These are phyloP conservation scores for Taxillus chinensis DNA, from an alignment of 164 flowering plant species.

Conservation along the genomic window DNA sequence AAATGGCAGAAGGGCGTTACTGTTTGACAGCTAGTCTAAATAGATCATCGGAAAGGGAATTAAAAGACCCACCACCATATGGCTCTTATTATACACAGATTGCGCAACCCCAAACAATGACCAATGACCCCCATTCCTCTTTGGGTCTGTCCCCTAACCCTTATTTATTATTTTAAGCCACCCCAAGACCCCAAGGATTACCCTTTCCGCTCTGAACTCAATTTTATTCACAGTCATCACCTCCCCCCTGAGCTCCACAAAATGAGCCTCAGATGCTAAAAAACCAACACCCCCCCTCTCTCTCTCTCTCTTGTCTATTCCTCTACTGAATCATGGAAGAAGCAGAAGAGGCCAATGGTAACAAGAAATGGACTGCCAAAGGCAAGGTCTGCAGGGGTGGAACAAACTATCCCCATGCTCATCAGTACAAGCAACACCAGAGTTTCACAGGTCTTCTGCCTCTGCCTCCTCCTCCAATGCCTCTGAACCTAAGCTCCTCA, in stretches of 20 bases:
- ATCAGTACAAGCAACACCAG: slow-evolving; percentile 26
- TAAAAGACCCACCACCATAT: background rate
- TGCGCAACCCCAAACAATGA: slow-evolving; percentile 5
- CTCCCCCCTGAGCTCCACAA: slow-evolving; percentile 11
- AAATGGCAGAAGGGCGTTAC: slow-evolving; percentile 1
- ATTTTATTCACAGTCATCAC: slow-evolving; percentile 4
- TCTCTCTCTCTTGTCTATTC: slow-evolving; percentile 10
- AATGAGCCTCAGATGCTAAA: slow-evolving; percentile 9
- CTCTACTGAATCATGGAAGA: slow-evolving; percentile 41
- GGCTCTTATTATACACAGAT: background rate
- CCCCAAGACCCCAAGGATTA: background rate
- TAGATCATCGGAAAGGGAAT: slow-evolving; percentile 2
- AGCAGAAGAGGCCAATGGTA: slow-evolving; percentile 32
- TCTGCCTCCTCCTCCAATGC: slow-evolving; percentile 28
- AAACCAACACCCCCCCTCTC: slow-evolving; percentile 11
- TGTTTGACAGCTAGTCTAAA: slow-evolving; percentile 14
- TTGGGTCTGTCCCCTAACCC: background rate
- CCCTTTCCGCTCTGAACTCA: slow-evolving; percentile 1
- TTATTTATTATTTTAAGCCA: slow-evolving; percentile 8
- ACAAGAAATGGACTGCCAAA: slow-evolving; percentile 40
- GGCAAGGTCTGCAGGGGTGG: slow-evolving; percentile 24
- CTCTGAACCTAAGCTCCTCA: slow-evolving; percentile 30
- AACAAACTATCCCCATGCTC: slow-evolving; percentile 11
- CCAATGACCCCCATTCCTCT: background rate
- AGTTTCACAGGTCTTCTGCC: slow-evolving; percentile 57